phyloP scores from a whole-genome alignment of 2,329 filamentous ascomycete genomes.

The Apiospora rasikravindrae region DNA sequence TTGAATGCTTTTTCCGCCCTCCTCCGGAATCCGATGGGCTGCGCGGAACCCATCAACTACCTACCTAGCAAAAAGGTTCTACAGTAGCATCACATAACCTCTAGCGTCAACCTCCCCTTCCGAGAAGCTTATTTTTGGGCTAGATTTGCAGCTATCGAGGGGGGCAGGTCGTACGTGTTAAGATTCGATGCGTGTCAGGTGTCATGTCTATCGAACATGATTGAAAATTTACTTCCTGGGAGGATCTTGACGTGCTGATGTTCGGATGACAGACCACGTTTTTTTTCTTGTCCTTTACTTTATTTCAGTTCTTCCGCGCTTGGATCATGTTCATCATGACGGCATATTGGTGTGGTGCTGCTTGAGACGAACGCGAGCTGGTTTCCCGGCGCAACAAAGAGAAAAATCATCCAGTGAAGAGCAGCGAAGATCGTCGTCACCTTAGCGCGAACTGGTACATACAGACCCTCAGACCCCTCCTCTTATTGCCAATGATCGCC shows the following conservation, averaged over 20 bases:
- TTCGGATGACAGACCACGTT: constrained; percentile 15
- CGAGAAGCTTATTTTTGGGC: neutral
- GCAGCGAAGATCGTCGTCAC: neutral
- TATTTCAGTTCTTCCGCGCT: neutral
- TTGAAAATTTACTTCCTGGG: neutral
- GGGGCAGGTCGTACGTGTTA: neutral
- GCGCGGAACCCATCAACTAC: neutral
- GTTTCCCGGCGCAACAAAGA: neutral
- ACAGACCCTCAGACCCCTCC: neutral
- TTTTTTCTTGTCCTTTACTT: neutral
- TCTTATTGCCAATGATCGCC: neutral
- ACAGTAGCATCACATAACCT: neutral
- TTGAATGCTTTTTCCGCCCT: neutral
- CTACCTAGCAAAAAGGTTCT: neutral
- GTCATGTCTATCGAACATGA: neutral
- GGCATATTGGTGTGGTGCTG: neutral
- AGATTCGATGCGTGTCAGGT: constrained; percentile 7
- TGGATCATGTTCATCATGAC: constrained; percentile 2
- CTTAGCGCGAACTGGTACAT: constrained; percentile 1
- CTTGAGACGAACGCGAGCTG: neutral
- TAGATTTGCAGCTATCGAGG: neutral
- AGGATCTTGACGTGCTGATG: neutral
- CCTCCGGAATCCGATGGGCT: neutral
- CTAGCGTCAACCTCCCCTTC: neutral
- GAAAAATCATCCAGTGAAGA: neutral